Conservation (phyloP, 306 rosid species). For the Leucaena leucocephala region DNA sequence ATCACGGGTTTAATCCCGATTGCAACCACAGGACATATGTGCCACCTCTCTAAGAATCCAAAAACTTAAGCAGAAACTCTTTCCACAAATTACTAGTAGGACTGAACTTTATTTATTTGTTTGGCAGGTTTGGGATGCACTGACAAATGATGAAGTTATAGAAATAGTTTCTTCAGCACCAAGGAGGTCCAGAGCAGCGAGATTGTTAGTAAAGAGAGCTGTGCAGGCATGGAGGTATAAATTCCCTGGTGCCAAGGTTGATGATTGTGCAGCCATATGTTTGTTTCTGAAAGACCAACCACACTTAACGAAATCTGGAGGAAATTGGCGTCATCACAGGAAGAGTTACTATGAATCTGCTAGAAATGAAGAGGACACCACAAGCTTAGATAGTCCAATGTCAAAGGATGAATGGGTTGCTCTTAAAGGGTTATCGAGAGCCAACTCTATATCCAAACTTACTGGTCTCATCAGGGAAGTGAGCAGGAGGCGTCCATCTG, state of each 20-base stretch:
- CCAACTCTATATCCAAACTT: constrained; percentile 49
- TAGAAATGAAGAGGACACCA: constrained; percentile 32
- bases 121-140: constrained; percentile 87
- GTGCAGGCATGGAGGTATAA: constrained; percentile 64
- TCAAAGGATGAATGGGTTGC: constrained; percentile 51
- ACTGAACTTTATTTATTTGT: background rate
- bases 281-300: constrained; percentile 63
- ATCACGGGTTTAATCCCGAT: too few relatives aligned
- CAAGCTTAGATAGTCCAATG: constrained; percentile 9
- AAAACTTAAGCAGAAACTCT: background rate
- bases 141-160: constrained; percentile 74
- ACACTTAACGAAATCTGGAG: constrained; percentile 22
- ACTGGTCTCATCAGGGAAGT: constrained; percentile 41
- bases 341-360: constrained; percentile 39
- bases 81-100: background rate
- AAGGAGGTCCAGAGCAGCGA: constrained; percentile 69
- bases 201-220: constrained; percentile 62
- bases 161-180: constrained; percentile 72
- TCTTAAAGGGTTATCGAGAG: constrained; percentile 54
- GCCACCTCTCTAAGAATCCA: too few relatives aligned
- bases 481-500: constrained; percentile 40
- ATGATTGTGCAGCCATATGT: constrained; percentile 76
- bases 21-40: too few relatives aligned
- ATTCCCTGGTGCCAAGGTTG: constrained; percentile 63
- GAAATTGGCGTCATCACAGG: constrained; percentile 15